Evolutionary conservation across 78 protist genomes (phyloP), one percentile per base, ranked within the genome.

Genomic region (Polysphondylium violaceum): DNA sequence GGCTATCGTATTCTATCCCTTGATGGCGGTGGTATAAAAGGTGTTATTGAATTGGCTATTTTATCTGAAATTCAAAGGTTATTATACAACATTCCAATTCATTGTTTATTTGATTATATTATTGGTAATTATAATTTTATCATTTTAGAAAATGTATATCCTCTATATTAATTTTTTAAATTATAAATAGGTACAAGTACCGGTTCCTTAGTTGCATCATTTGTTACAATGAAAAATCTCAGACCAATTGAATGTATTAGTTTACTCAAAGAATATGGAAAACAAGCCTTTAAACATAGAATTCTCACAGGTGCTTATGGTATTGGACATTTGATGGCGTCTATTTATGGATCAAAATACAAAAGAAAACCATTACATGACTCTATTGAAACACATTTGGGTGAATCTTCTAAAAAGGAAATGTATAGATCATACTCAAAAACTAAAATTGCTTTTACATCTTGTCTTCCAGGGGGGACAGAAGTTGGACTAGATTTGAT

Each of bases 1-100:
- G 79, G 79, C n/a, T 55, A 4, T 16, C 36, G 88, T 29, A 65
- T 79, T 23, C 61, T 79, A 25, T 23, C 74, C 16, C 31, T 79
- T 1, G 88, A 79, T 79, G 88, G 88, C 2, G 88, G 88, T 35
- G 88, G 88, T 53, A 33, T 79, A 0, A 19, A 75, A 19, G 88
- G 88, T 31, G 65, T 79, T 17, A 5, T 79, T 1, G 44, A 60
- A 23, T 68, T 68, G 14, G 2, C 7, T 16, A 67, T 47, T 31
- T 35, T 79, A 6, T 9, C 38, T 25, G 23, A 40, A 19, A 44
- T 79, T 21, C 65, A 47, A 73, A 27, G 31, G 4, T 16, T 53
- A 35, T 25, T 73, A 19, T 71, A n/a, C 31, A 43, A 16, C 6
- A 33, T 73, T 5, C 36, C 40, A 53, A 53, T 73, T 19, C 7